Evolutionary conservation across 305 asterid species (phyloP).

Genomic region (Fraxinus nigra): DNA sequence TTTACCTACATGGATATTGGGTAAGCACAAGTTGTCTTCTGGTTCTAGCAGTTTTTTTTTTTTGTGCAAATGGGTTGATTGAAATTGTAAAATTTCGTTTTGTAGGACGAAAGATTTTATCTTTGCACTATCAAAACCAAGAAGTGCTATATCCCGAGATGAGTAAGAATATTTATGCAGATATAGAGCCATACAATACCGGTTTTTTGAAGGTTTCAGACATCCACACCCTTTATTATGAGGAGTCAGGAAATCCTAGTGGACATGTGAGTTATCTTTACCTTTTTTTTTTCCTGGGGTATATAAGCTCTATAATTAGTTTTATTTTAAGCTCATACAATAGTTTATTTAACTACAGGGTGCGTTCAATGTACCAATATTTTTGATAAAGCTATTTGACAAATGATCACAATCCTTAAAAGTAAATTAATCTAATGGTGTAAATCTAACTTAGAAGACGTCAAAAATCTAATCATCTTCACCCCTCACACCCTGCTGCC

Average conservation of each 20-base stretch:
- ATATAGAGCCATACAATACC: slow-evolving; percentile 68
- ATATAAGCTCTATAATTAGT: background rate
- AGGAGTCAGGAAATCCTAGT: slow-evolving; percentile 88
- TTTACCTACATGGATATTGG: background rate
- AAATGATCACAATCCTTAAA: background rate
- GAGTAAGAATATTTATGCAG: slow-evolving; percentile 54
- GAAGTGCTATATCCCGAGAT: slow-evolving; percentile 27
- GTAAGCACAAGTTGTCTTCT: background rate
- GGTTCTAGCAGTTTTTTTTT: background rate
- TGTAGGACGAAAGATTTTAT: slow-evolving; percentile 53
- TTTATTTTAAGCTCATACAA: background rate
- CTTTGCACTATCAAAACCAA: slow-evolving; percentile 28
- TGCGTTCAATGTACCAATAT: background rate
- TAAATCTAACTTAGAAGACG: background rate
- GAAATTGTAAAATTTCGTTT: slow-evolving; percentile 25
- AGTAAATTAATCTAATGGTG: background rate
- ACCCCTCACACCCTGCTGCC: background rate
- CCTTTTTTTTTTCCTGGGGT: background rate
- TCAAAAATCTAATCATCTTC: background rate
- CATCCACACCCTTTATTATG: slow-evolving; percentile 76
- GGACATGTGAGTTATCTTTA: slow-evolving; percentile 69
- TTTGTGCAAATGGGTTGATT: slow-evolving; percentile 16
- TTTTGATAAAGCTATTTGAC: background rate
- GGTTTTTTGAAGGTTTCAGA: slow-evolving; percentile 84
- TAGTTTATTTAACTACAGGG: no score